Evolutionary conservation across 2,329 filamentous ascomycete species (phyloP), one percentile per base, ranked within the genome.

Genomic region (Pezicula radicicola): DNA sequence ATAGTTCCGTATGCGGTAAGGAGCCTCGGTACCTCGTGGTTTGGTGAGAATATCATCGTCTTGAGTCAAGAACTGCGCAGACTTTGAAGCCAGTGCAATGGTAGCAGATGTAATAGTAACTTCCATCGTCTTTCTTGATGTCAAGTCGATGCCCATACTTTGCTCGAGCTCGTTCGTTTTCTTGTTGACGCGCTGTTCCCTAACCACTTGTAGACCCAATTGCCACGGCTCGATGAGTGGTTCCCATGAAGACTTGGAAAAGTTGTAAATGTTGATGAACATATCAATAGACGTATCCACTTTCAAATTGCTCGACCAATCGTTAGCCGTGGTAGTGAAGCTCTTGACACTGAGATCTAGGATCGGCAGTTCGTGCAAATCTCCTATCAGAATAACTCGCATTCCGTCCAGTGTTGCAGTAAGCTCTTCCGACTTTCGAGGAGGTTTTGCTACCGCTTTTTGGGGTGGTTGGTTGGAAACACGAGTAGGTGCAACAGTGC

Each of bases 191-290:
- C n/a, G 21, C 42, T 45, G 42, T 52, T 94, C 86, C 61, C 87
- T 92, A 1, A 89, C 85, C 67, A 97, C 83, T 56, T 95, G 90
- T 60, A 99, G 84, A 2, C 91, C 91, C n/a, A 97, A 78, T 59
- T 93, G 85, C 94, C 94, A 99, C 7, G 95, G 95, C 68, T 99
- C 94, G 25, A 99, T 84, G 33, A 99, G 73, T 3, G 94, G 94
- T 68, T 99, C 94, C 94, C 94, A 99, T 3, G 91, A 91, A 0
- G 94, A 99, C 69, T 99, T 99, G 13, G 94, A 94, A 72, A 99
- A 99, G 70, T 99, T 99, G 77, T 96, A 99, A 25, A 99, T 87
- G 63, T 97, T 99, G 62, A 95, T 83, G 69, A 96, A 96, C 58
- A 93, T 91, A 56, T 97, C 91, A 45, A 99, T 85, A n/a, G 84